These are phyloP conservation scores for Diophrys sp. DNA, from an alignment of 73 alveolate genomes.

Conservation along the genomic window DNA sequence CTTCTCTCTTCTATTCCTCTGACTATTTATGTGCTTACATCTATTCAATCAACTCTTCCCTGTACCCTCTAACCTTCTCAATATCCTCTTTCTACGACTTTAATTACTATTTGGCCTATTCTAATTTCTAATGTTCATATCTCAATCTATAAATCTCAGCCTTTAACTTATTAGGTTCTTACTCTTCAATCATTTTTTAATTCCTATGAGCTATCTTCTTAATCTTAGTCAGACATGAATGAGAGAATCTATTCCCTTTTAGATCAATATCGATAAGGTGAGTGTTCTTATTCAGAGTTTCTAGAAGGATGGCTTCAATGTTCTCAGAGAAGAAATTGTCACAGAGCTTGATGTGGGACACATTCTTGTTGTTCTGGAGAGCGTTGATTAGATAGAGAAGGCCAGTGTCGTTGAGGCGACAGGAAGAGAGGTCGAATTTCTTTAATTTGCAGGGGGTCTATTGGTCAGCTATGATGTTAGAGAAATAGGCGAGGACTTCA, in stretches of 20 bases:
- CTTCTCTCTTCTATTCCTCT: constrained; percentile 78
- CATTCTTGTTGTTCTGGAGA: constrained; percentile 66
- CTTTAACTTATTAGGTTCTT: constrained; percentile 87
- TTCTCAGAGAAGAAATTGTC: constrained; percentile 96
- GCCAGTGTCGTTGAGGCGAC: constrained; percentile 87
- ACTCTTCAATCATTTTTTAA: constrained; percentile 74
- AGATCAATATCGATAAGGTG: constrained; percentile 77
- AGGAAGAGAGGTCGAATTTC: constrained; percentile 86
- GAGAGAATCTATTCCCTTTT: constrained; percentile 91
- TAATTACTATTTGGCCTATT: constrained; percentile 78
- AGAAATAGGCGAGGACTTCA: constrained; percentile 84
- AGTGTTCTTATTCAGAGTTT: constrained; percentile 89
- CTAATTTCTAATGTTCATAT: constrained; percentile 90
- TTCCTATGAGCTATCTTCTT: constrained; percentile 77
- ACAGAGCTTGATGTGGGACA: constrained; percentile 79
- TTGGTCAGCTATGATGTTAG: constrained; percentile 72
- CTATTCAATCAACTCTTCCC: constrained; percentile 72
- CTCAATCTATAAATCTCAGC: constrained; percentile 89
- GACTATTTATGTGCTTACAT: constrained; percentile 70
- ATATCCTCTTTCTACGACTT: constrained; percentile 75
- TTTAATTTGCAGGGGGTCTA: constrained; percentile 46
- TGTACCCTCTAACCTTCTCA: constrained; percentile 72
- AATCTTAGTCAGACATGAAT: constrained; percentile 86
- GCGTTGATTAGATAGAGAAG: constrained; percentile 83
- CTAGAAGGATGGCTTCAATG: constrained; percentile 87